Base-by-base conservation (phyloP, 768 basidiomycete genomes). In the Tricholoma hemisulphureum region DNA sequence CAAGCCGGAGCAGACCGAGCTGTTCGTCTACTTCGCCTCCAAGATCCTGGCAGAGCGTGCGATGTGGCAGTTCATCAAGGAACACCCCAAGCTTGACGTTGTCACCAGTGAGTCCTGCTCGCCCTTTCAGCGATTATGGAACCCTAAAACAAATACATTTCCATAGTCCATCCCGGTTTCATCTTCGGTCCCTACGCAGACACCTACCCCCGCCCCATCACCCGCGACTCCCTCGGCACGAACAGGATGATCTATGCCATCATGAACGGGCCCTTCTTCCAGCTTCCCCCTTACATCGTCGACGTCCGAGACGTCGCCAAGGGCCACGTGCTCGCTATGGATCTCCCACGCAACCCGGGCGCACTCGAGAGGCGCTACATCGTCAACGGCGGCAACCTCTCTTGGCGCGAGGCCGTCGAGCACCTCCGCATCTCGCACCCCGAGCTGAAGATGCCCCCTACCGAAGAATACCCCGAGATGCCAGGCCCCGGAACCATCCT, bases 1-100 rank as follows among this genome's bases (percentile, higher is more conserved):
- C 26, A 59, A 59, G 18, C 62, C 70, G 20, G 64, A 65, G 18
- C 64, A 67, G 0, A 60, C 65, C 48, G 65, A 67, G 14, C 67
- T 66, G 35, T 75, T 71, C 43, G 64, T 72, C 31, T 82, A 82
- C 65, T 69, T 72, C 37, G 70, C 72, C 14, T 69, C 77, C 16
- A 82, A 82, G 58, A 67, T 68, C 14, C 62, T 77, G 2, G 73
- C 77, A 4, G 80, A 82, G 61, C 61, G 63, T 24, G 75, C 77
- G 1, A 67, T 74, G 5, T 79, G 79, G 77, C 66, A 75, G 10
- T 78, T 77, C 55, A n/a, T n/a, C n/a, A n/a, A n/a, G n/a, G n/a
- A n/a, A n/a, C n/a, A n/a, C n/a, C n/a, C n/a, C n/a, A n/a, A 74
- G 13, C 62, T 78, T 28, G 72, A 75, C 32, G 55, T 78, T 51